Percentiles rank a stretch among this genome's conserved stretches.
These are phyloP conservation scores for Xylaria sp. DNA, from an alignment of 2,329 filamentous ascomycete species.

Conservation along the genomic window DNA sequence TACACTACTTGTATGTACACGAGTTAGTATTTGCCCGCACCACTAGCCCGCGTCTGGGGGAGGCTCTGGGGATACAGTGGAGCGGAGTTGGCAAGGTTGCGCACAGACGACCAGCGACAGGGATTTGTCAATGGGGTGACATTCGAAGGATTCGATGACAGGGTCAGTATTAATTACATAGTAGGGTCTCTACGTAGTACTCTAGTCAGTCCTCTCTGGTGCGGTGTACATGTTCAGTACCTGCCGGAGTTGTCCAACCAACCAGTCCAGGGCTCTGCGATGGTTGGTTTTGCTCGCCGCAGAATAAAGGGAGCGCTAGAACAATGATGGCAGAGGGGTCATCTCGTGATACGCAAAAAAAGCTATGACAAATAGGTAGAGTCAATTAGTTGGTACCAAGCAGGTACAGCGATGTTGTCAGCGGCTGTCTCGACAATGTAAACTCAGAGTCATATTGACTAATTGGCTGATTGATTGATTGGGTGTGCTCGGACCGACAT, in stretches of 20 bases:
- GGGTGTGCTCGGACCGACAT: neutral
- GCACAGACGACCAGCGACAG: conserved; percentile 22
- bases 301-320: conserved; percentile 3
- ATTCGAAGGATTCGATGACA: conserved; percentile 20
- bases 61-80: conserved; percentile 22
- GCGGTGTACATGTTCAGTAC: neutral
- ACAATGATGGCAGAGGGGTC: neutral
- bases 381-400: neutral
- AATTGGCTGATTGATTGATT: neutral
- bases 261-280: neutral
- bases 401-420: conserved; percentile 11
- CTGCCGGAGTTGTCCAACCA: neutral
- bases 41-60: conserved; percentile 14
- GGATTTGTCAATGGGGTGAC: conserved; percentile 25
- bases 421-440: no score
- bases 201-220: neutral
- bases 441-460: neutral
- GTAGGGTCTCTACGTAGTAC: no score
- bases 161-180: conserved; percentile 10
- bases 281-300: neutral
- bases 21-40: neutral
- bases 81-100: conserved; percentile 3
- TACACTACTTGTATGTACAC: neutral
- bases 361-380: conserved; percentile 15
- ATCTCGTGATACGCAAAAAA: conserved; percentile 9